Conservation (phyloP, 805 yeast species). For the Lipomyces lipofer region DNA sequence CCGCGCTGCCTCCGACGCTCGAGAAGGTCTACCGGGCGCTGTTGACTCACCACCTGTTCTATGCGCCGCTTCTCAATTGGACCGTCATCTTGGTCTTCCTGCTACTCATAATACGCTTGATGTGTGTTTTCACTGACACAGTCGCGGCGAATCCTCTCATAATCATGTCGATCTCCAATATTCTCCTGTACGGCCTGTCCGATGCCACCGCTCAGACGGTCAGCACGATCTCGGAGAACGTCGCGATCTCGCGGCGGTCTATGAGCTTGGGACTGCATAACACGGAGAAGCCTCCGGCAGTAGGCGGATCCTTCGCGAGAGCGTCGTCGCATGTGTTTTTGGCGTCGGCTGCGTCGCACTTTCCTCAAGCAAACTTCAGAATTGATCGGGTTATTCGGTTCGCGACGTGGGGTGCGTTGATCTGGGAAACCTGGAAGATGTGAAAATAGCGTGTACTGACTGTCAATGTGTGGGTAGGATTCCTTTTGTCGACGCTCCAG, state of each 20-base stretch:
- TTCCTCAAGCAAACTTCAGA: slow-evolving; percentile 12
- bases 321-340: slow-evolving; percentile 24
- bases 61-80: slow-evolving; percentile 42
- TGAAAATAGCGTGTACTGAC: background rate
- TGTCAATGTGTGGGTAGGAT: slow-evolving; percentile 43
- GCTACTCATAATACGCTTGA: slow-evolving; percentile 38
- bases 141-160: slow-evolving; percentile 66
- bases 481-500: slow-evolving; percentile 76
- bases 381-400: slow-evolving; percentile 50
- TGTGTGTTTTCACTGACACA: slow-evolving; percentile 36
- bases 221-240: slow-evolving; percentile 41
- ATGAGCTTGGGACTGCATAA: slow-evolving; percentile 14
- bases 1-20: slow-evolving; percentile 20
- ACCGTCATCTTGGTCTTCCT: slow-evolving; percentile 38
- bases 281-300: slow-evolving; percentile 35
- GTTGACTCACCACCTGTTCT: slow-evolving; percentile 22
- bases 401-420: slow-evolving; percentile 62
- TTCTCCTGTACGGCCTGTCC: slow-evolving; percentile 83
- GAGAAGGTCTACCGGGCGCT: slow-evolving; percentile 15
- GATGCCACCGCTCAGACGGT: slow-evolving; percentile 86
- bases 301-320: slow-evolving; percentile 32
- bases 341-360: slow-evolving; percentile 21
- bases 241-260: slow-evolving; percentile 26
- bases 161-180: slow-evolving; percentile 80
- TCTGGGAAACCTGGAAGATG: slow-evolving; percentile 5